A percentile compares a stretch with the other conserved stretches of the same genome.
phyloP scores from a whole-genome alignment of 2,329 filamentous ascomycete species.

The Ceratocystis ficicola region DNA sequence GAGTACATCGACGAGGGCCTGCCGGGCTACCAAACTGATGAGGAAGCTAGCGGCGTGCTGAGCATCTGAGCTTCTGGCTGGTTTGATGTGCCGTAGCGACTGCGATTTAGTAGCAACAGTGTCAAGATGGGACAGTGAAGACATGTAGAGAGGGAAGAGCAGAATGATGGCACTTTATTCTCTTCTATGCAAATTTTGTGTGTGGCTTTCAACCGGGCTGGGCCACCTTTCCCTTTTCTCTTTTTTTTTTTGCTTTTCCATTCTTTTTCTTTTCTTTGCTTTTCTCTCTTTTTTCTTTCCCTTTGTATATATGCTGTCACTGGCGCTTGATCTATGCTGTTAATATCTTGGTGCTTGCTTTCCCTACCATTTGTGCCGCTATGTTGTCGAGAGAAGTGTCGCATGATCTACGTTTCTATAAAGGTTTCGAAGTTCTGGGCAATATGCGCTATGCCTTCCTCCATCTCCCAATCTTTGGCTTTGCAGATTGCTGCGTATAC shows the following conservation, averaged over 20 bases:
- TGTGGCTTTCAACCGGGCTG: not conserved
- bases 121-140: not conserved
- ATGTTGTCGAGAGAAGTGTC: not conserved
- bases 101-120: not conserved
- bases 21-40: constrained; percentile 24
- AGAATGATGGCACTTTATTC: too few species aligned
- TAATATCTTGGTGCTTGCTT: not conserved
- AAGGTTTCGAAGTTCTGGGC: constrained; percentile 68
- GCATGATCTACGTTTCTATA: constrained; percentile 30
- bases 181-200: too few species aligned
- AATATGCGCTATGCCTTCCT: constrained; percentile 56
- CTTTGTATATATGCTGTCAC: constrained; percentile 3
- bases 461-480: constrained; percentile 64
- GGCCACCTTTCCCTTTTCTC: not conserved
- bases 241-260: not conserved
- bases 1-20: constrained; percentile 23
- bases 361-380: not conserved
- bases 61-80: not conserved
- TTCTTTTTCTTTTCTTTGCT: not conserved
- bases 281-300: not conserved
- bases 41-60: constrained; percentile 14
- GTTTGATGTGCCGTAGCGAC: not conserved
- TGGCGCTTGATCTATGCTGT: not conserved
- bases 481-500: constrained; percentile 65
- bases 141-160: too few species aligned